A percentile compares a stretch with the other conserved stretches of the same genome.
phyloP scores from a whole-genome alignment of 768 basidiomycete species.

The Xerocomus brunneocitrinus region DNA sequence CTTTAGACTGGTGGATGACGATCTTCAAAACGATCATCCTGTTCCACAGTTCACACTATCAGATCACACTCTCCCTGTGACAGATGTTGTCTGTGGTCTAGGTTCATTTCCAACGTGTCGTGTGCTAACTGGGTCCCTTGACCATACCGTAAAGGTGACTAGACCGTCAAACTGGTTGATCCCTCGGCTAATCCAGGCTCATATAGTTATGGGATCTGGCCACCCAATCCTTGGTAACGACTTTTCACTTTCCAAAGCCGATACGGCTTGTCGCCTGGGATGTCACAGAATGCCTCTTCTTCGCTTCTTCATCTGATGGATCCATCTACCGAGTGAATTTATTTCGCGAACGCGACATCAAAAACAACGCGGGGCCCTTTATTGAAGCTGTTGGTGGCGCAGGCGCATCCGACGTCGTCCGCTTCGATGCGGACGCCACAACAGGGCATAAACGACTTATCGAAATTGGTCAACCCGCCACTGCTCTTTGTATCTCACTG shows the following conservation, averaged over 20 bases:
- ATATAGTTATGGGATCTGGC: slow-evolving; percentile 76
- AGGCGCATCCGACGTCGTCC: slow-evolving; percentile 65
- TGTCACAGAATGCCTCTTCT: slow-evolving; percentile 81
- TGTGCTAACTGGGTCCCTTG: slow-evolving; percentile 75
- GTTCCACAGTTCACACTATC: slow-evolving; percentile 75
- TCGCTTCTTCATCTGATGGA: slow-evolving; percentile 75
- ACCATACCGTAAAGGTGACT: slow-evolving; percentile 86
- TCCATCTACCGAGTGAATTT: slow-evolving; percentile 77
- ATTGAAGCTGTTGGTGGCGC: slow-evolving; percentile 74
- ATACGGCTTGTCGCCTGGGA: slow-evolving; percentile 74
- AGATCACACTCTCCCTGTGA: slow-evolving; percentile 90
- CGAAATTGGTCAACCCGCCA: slow-evolving; percentile 64
- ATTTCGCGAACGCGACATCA: slow-evolving; percentile 58
- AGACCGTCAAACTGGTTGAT: slow-evolving; percentile 9
- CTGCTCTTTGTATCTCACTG: slow-evolving; percentile 69
- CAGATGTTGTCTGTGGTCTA: slow-evolving; percentile 74
- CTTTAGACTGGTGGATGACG: slow-evolving; percentile 69
- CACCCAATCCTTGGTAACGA: slow-evolving; percentile 70
- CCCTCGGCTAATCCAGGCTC: slow-evolving; percentile 7
- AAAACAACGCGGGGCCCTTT: slow-evolving; percentile 41
- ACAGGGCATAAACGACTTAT: slow-evolving; percentile 59
- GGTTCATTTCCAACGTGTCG: slow-evolving; percentile 76
- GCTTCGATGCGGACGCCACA: slow-evolving; percentile 50
- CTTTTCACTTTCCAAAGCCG: slow-evolving; percentile 81
- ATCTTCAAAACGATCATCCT: slow-evolving; percentile 67